A percentile compares a stretch with the other conserved stretches of the same genome.
Conservation (phyloP, 352 stramenopile genomes). For the Phytophthora tentaculata region DNA sequence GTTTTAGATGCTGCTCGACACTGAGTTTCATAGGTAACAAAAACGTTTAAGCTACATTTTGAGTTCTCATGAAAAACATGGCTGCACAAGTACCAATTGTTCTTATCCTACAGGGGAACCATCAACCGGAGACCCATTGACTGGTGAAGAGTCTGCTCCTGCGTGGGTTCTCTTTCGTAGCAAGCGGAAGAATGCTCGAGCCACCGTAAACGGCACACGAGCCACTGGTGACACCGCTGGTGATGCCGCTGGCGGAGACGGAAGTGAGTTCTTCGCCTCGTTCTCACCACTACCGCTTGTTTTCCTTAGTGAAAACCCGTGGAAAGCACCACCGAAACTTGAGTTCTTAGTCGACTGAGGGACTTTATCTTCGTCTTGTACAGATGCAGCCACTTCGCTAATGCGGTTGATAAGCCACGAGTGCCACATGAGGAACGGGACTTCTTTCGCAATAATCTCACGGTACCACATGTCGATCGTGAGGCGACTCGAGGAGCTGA, state of each 20-base stretch:
- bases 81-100: constrained; percentile 3
- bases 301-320: constrained; percentile 37
- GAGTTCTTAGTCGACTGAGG: constrained; percentile 10
- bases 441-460: constrained; percentile 68
- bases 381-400: constrained; percentile 55
- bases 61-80: constrained; percentile 29
- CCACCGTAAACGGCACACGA: constrained; percentile 67
- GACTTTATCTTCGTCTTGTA: constrained; percentile 44
- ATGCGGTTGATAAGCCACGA: constrained; percentile 88
- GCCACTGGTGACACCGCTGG: constrained; percentile 32
- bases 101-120: constrained; percentile 20
- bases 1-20: background rate
- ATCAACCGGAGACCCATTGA: constrained; percentile 9
- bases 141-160: constrained; percentile 21
- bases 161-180: constrained; percentile 50
- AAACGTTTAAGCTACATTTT: constrained; percentile 32
- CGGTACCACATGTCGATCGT: constrained; percentile 88
- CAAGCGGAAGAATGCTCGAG: constrained; percentile 72
- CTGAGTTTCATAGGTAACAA: background rate
- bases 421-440: constrained; percentile 85
- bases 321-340: constrained; percentile 24
- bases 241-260: constrained; percentile 33
- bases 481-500: constrained; percentile 81
- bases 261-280: constrained; percentile 20
- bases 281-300: constrained; percentile 13